Evolutionary conservation across 2,329 filamentous ascomycete genomes (phyloP).

Genomic region (Calonectria multiphialidica): DNA sequence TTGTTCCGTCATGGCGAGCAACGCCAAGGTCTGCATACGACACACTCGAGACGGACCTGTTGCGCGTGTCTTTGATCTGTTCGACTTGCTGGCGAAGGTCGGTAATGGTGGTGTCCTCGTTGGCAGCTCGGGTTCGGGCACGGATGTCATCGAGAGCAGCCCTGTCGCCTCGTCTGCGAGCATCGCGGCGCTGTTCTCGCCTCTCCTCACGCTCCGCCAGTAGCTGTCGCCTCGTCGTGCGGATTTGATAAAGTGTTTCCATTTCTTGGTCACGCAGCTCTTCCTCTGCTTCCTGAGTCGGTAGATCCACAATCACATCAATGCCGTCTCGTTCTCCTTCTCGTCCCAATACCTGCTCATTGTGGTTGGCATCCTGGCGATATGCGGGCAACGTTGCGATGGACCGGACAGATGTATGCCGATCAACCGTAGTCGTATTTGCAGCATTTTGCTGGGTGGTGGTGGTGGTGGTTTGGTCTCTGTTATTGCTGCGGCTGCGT

Average conservation of each 20-base stretch:
- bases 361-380: conserved; percentile 76
- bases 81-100: conserved; percentile 69
- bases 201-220: conserved; percentile 82
- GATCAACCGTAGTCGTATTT: conserved; percentile 67
- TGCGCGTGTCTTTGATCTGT: conserved; percentile 68
- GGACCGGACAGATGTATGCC: conserved; percentile 89
- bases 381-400: conserved; percentile 95
- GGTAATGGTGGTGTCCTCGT: conserved; percentile 63
- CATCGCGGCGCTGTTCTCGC: conserved; percentile 77
- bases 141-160: conserved; percentile 76
- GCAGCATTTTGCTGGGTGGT: conserved; percentile 35
- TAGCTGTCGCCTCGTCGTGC: conserved; percentile 80
- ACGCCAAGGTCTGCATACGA: conserved; percentile 83
- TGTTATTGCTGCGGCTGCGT: conserved; percentile 29
- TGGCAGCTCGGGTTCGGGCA: conserved; percentile 63
- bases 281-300: conserved; percentile 84
- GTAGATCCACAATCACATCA: conserved; percentile 89
- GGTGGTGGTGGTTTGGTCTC: conserved; percentile 22
- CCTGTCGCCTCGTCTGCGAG: conserved; percentile 77
- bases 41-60: conserved; percentile 79
- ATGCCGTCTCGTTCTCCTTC: conserved; percentile 94
- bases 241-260: conserved; percentile 92
- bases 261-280: conserved; percentile 87
- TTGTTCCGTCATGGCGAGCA: conserved; percentile 81
- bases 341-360: conserved; percentile 85